Evolutionary conservation across 345 rosid species (phyloP), one percentile per base, ranked within the genome.

Genomic region (Populus simonii): DNA sequence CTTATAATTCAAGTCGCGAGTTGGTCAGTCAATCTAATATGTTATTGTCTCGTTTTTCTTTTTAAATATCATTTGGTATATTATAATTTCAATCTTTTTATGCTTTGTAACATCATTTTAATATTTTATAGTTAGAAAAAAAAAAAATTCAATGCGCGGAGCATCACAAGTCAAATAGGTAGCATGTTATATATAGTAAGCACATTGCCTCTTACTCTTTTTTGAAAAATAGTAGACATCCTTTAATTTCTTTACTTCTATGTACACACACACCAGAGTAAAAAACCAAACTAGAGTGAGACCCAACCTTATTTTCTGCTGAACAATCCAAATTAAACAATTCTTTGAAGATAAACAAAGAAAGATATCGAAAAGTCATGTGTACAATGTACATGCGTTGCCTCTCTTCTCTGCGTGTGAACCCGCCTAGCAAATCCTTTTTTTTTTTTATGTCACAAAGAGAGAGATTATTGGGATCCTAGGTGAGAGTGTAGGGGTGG

Each of bases 401-500:
- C 70, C 70, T 51, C 71, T 76, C 72, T 39, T 55, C 72, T n/a
- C 38, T 73, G 84, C 70, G 75, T 77, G 83, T 73, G 80, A 76
- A 68, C 45, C 77, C 77, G 53, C 74, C 31, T 23, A 33, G 65
- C 72, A 73, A 25, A 35, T 47, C 53, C 18, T 7, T 66, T 29
- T n/a, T 20, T 68, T 66, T 8, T 73, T 29, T 25, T 68, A 70
- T 69, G 16, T 66, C 41, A 57, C n/a, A n/a, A 29, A 70, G 57
- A 80, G 74, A 74, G 72, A 72, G 73, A 78, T 1, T 8, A 57
- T 82, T 59, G 70, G 80, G 79, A 86, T 83, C 85, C 86, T 57
- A 85, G 76, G 90, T 62, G 74, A 68, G 36, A 39, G 70, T 11
- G 66, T 45, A 41, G 33, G 63, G 49, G 84, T 85, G 88, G 84